These are phyloP conservation scores for Fomitopsis palustris DNA, from an alignment of 1,284 basidiomycete species.

Conservation along the genomic window DNA sequence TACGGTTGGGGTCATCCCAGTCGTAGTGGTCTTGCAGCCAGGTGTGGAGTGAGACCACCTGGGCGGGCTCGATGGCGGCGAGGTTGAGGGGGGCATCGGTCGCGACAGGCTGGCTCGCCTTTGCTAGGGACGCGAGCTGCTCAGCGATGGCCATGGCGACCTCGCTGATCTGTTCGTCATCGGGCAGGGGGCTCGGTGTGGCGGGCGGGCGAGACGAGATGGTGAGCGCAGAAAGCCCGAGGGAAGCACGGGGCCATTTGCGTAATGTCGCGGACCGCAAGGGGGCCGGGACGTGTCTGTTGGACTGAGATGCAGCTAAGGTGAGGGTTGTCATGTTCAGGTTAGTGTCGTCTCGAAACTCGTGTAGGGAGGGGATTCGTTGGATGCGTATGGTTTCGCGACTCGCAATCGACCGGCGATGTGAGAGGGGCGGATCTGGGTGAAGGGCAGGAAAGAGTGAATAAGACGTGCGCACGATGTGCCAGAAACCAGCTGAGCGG, in stretches of 20 bases:
- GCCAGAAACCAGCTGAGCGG: conserved; percentile 4
- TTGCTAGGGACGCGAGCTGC: conserved; percentile 18
- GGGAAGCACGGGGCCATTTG: background rate
- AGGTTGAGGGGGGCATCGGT: conserved; percentile 15
- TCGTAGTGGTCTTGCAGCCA: conserved; percentile 13
- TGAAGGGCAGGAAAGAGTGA: background rate
- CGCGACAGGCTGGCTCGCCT: conserved; percentile 17
- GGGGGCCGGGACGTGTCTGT: background rate
- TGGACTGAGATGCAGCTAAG: conserved; percentile 1
- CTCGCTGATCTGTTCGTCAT: conserved; percentile 14
- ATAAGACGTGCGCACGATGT: background rate
- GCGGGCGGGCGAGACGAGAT: conserved; percentile 16
- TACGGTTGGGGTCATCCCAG: conserved; percentile 9
- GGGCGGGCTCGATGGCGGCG: conserved; percentile 5
- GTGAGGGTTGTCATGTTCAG: conserved; percentile 4
- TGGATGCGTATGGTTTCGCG: background rate
- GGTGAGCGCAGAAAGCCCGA: conserved; percentile 3
- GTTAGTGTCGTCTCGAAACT: conserved; percentile 5
- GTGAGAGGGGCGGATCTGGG: conserved; percentile 9
- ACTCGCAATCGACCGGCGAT: conserved; percentile 27
- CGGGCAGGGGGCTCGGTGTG: conserved; percentile 5
- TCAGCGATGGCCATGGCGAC: conserved; percentile 24
- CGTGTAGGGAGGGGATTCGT: conserved; percentile 4
- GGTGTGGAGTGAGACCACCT: conserved; percentile 10
- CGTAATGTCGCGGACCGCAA: background rate